A percentile compares a stretch with the other conserved stretches of the same genome.
Evolutionary conservation across 352 stramenopile genomes (phyloP).

Genomic region (Thraustochytrium striatum): DNA sequence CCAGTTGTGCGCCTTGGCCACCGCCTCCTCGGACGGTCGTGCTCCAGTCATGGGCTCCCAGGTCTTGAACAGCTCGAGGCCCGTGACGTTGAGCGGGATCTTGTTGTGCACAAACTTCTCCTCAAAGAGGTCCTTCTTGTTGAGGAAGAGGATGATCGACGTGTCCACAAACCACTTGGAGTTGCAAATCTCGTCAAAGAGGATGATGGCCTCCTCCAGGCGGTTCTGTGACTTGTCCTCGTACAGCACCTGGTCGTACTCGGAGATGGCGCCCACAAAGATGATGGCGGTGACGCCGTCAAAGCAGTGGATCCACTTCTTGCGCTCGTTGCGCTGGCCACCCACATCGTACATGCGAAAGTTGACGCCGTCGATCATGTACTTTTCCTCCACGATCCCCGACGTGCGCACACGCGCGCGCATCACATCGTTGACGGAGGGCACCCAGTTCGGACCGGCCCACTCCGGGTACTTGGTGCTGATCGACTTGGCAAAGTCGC

Average conservation of each 20-base stretch:
- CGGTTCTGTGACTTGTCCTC: constrained; percentile 63
- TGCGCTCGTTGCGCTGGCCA: constrained; percentile 66
- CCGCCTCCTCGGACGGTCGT: neutral
- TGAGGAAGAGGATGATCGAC: constrained; percentile 67
- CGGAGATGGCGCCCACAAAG: constrained; percentile 50
- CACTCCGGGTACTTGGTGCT: constrained; percentile 19
- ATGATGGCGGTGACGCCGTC: constrained; percentile 61
- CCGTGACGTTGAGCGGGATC: constrained; percentile 51
- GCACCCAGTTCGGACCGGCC: constrained; percentile 41
- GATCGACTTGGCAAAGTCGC: constrained; percentile 44
- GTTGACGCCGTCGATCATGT: constrained; percentile 61
- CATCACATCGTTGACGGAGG: constrained; percentile 57
- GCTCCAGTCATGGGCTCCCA: constrained; percentile 25
- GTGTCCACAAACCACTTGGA: constrained; percentile 60
- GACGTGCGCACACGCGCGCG: constrained; percentile 55
- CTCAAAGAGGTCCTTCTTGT: constrained; percentile 63
- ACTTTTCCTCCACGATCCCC: constrained; percentile 60
- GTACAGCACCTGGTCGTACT: constrained; percentile 62
- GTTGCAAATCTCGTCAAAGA: constrained; percentile 69
- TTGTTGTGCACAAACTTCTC: constrained; percentile 56
- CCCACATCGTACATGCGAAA: constrained; percentile 69
- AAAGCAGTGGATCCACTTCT: constrained; percentile 73
- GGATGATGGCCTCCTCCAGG: constrained; percentile 61
- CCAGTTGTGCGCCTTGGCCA: constrained; percentile 23
- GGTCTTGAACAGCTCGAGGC: constrained; percentile 26